A percentile compares a stretch with the other conserved stretches of the same genome.
Evolutionary conservation across 2,329 filamentous ascomycete genomes (phyloP).

Genomic region (Ceratocystis cacaofunesta): DNA sequence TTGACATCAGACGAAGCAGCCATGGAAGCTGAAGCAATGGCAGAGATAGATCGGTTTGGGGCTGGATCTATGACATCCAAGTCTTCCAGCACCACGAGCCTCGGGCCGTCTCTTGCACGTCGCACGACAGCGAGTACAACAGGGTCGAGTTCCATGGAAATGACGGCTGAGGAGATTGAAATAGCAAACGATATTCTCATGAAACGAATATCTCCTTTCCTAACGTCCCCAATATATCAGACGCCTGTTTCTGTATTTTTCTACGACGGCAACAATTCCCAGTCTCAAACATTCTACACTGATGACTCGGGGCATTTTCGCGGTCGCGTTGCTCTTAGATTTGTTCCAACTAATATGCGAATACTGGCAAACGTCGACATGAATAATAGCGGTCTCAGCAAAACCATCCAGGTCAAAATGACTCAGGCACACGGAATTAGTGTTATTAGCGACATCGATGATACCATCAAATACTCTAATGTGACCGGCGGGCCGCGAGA

Average conservation of each 20-base stretch:
- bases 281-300: constrained; percentile 71
- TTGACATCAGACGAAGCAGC: constrained; percentile 6
- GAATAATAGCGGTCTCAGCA: constrained; percentile 44
- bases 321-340: constrained; percentile 66
- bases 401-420: constrained; percentile 52
- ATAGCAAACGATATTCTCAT: constrained; percentile 77
- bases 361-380: constrained; percentile 76
- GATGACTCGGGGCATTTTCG: constrained; percentile 82
- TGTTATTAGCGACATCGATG: constrained; percentile 92
- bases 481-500: constrained; percentile 77
- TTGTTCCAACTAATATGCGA: constrained; percentile 77
- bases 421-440: constrained; percentile 71
- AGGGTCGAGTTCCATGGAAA: neutral
- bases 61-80: neutral
- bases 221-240: constrained; percentile 66
- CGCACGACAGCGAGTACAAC: constrained; percentile 3
- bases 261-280: constrained; percentile 70
- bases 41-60: constrained; percentile 48
- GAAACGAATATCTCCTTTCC: constrained; percentile 74
- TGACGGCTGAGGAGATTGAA: constrained; percentile 55
- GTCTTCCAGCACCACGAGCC: neutral
- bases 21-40: constrained; percentile 47
- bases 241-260: constrained; percentile 85
- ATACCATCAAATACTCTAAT: constrained; percentile 91
- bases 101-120: neutral